Conservation (phyloP, 2,329 filamentous ascomycete genomes). For the Fusarium pseudocircinatum region DNA sequence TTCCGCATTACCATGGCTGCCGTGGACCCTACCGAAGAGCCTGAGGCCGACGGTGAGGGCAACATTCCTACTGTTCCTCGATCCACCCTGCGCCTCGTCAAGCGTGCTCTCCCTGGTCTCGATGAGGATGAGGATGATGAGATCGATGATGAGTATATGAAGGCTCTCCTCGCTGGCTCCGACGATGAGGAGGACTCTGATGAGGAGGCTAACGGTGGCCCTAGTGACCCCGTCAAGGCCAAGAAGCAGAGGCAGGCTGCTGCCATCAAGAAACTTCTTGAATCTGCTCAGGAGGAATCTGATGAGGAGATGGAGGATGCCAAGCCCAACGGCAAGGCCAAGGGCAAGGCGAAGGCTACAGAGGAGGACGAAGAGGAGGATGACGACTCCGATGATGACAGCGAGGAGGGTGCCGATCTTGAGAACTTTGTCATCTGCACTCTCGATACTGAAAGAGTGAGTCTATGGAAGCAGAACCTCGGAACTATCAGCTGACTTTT, state of each 20-base stretch:
- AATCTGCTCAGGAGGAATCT: conserved; percentile 69
- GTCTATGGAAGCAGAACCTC: conserved; percentile 34
- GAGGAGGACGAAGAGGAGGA: conserved; percentile 68
- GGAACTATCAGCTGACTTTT: conserved; percentile 40
- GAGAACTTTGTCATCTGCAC: conserved; percentile 97
- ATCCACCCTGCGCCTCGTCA: conserved; percentile 91
- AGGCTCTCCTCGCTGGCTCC: conserved; percentile 59
- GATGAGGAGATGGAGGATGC: conserved; percentile 81
- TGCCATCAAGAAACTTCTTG: conserved; percentile 79
- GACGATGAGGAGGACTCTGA: conserved; percentile 65
- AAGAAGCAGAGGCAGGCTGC: conserved; percentile 87
- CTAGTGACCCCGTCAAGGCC: conserved; percentile 88
- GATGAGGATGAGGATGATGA: conserved; percentile 70
- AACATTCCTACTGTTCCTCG: conserved; percentile 72
- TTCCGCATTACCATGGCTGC: conserved; percentile 99
- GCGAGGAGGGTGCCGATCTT: conserved; percentile 71
- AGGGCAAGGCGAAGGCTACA: conserved; percentile 75
- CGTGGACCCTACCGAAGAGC: conserved; percentile 85
- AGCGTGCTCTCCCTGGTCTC: conserved; percentile 69
- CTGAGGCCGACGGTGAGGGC: conserved; percentile 71
- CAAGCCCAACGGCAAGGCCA: conserved; percentile 69
- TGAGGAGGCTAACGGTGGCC: conserved; percentile 80
- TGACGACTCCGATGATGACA: conserved; percentile 71
- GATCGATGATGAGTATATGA: conserved; percentile 73
- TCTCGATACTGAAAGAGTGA: conserved; percentile 89